Evolutionary conservation across 257 asterid species (phyloP).

Genomic region (Solanum clarkiae): DNA sequence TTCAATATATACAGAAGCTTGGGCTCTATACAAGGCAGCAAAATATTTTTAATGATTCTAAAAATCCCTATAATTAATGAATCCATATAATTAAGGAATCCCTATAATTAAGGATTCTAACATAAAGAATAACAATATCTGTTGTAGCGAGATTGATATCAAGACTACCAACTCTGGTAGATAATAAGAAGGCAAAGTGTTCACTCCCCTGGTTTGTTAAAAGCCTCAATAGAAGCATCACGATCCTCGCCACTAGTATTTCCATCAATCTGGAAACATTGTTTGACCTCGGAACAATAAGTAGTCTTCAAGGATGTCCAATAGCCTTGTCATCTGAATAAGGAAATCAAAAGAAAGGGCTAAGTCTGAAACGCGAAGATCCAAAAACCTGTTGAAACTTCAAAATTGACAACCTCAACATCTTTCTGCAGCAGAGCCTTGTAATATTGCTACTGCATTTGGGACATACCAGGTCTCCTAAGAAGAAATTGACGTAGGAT

Average conservation of each 20-base stretch:
- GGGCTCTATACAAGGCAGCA: too few species aligned
- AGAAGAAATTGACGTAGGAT: slow-evolving; percentile 96
- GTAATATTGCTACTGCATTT: slow-evolving; percentile 94
- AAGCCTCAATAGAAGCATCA: not conserved
- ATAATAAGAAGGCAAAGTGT: slow-evolving; percentile 1
- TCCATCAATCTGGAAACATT: slow-evolving; percentile 89
- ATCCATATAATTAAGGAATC: too few species aligned
- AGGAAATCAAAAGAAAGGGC: slow-evolving; percentile 2
- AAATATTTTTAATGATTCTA: too few species aligned
- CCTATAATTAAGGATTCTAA: too few species aligned
- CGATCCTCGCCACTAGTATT: slow-evolving; percentile 35
- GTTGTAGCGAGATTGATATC: slow-evolving; percentile 14
- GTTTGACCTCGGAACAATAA: slow-evolving; percentile 74
- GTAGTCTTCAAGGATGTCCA: slow-evolving; percentile 22
- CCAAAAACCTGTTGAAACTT: not conserved
- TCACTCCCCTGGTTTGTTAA: slow-evolving; percentile 5
- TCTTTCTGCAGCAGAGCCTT: slow-evolving; percentile 94
- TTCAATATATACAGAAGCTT: too few species aligned
- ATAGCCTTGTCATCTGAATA: slow-evolving; percentile 3
- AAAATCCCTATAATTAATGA: too few species aligned
- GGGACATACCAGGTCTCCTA: slow-evolving; percentile 65
- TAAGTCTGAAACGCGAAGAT: not conserved
- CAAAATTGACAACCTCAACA: slow-evolving; percentile 94
- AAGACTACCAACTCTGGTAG: slow-evolving; percentile 3
- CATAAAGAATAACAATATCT: slow-evolving; percentile 85